Conservation (phyloP, 495 filamentous ascomycete species). For the Aspergillus bridgeri region DNA sequence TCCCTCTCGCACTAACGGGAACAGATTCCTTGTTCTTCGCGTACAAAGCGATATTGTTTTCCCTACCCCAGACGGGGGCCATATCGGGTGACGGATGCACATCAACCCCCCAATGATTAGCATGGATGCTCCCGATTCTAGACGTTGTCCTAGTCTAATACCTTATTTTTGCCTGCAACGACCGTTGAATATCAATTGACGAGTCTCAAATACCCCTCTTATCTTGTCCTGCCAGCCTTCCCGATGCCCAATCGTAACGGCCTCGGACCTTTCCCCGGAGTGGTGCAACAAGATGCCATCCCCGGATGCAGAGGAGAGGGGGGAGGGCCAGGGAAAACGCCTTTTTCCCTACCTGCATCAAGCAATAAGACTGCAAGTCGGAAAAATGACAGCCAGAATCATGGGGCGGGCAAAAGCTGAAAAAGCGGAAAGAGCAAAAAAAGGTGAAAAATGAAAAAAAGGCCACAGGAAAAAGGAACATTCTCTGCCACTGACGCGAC, state of each 20-base stretch:
- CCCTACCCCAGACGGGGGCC: slow-evolving; percentile 8
- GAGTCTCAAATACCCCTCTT: not conserved
- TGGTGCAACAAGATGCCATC: not conserved
- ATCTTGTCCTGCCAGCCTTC: not conserved
- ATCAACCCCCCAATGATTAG: no score
- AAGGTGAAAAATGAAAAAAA: not conserved
- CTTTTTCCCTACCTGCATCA: no score
- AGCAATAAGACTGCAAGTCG: no score
- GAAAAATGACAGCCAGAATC: no score
- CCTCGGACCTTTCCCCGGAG: not conserved
- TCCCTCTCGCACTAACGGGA: slow-evolving; percentile 2
- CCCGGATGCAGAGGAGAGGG: no score
- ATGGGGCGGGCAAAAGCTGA: no score
- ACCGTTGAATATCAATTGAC: not conserved
- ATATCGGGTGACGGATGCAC: slow-evolving; percentile 5
- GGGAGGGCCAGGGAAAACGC: not conserved
- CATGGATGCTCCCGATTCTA: slow-evolving; percentile 10
- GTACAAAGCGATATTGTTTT: slow-evolving; percentile 11
- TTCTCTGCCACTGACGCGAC: not conserved
- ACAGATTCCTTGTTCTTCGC: slow-evolving; percentile 6
- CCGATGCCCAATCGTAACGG: not conserved
- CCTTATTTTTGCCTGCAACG: not conserved
- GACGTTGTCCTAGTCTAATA: not conserved
- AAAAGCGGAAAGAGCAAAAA: not conserved
- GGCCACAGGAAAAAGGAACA: no score